Evolutionary conservation across 2,329 filamentous ascomycete genomes (phyloP).

Genomic region (Rutstroemia sydowiana): DNA sequence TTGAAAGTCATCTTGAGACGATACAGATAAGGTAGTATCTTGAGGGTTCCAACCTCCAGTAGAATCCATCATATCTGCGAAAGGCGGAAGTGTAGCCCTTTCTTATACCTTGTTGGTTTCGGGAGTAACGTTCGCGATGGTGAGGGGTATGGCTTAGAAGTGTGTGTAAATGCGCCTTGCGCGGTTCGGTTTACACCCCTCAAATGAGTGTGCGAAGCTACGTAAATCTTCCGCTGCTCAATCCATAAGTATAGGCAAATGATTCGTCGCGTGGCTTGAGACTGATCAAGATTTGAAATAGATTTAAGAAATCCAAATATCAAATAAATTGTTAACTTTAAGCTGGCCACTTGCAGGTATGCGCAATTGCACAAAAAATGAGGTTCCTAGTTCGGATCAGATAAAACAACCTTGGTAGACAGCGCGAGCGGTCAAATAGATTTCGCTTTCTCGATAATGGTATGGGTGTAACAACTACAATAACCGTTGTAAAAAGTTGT

Average conservation of each 20-base stretch:
- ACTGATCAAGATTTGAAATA: too few species aligned
- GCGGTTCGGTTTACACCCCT: neutral
- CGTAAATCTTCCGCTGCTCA: neutral
- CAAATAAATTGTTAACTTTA: neutral
- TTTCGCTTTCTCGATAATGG: neutral
- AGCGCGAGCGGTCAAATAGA: neutral
- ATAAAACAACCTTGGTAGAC: neutral
- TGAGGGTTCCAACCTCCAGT: constrained; percentile 44
- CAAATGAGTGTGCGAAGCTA: neutral
- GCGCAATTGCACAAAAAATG: neutral
- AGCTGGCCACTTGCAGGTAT: neutral
- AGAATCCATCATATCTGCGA: constrained; percentile 27
- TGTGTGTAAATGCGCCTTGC: neutral
- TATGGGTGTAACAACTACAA: too few species aligned
- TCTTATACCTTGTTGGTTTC: neutral
- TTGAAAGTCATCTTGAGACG: constrained; percentile 54
- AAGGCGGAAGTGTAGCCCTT: neutral
- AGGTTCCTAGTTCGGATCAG: neutral
- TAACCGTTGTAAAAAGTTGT: neutral
- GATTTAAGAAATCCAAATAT: too few species aligned
- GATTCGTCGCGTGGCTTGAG: neutral
- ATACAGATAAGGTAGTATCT: constrained; percentile 45
- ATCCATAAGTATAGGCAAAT: neutral
- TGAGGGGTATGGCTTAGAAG: constrained; percentile 3
- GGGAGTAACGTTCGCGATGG: neutral